These are phyloP conservation scores for Neurospora sp. DNA, from an alignment of 2,329 filamentous ascomycete species.

Conservation along the genomic window DNA sequence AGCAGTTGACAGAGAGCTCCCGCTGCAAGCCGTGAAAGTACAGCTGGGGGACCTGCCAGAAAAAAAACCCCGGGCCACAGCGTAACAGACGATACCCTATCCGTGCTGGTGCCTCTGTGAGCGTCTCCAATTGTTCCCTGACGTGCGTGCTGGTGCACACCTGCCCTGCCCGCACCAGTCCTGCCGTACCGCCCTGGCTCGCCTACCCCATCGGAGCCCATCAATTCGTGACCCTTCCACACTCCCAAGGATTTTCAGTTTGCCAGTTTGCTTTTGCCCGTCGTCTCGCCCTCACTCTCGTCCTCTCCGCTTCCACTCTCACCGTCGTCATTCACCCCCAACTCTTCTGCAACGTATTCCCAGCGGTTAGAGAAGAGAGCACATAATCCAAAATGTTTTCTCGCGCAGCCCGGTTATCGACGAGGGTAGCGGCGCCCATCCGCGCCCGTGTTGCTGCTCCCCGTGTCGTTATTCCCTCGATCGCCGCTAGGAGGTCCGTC, in stretches of 20 bases:
- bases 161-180: background rate
- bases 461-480: conserved; percentile 33
- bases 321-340: conserved; percentile 8
- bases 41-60: background rate
- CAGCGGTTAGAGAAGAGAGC: conserved; percentile 1
- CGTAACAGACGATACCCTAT: background rate
- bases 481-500: conserved; percentile 59
- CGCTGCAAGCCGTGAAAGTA: background rate
- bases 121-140: background rate
- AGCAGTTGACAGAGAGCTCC: background rate
- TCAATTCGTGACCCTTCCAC: background rate
- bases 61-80: background rate
- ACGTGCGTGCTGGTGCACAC: background rate
- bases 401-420: conserved; percentile 49
- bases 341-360: background rate
- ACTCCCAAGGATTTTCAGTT: background rate
- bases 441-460: conserved; percentile 29
- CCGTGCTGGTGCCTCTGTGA: background rate
- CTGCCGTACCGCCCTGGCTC: background rate
- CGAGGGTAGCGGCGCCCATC: conserved; percentile 49
- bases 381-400: conserved; percentile 52
- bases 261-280: background rate
- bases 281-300: background rate
- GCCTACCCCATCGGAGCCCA: background rate
- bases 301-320: conserved; percentile 3